Evolutionary conservation across 371 early-diverging fungal genomes (phyloP).

Genomic region (Mucor sp.): DNA sequence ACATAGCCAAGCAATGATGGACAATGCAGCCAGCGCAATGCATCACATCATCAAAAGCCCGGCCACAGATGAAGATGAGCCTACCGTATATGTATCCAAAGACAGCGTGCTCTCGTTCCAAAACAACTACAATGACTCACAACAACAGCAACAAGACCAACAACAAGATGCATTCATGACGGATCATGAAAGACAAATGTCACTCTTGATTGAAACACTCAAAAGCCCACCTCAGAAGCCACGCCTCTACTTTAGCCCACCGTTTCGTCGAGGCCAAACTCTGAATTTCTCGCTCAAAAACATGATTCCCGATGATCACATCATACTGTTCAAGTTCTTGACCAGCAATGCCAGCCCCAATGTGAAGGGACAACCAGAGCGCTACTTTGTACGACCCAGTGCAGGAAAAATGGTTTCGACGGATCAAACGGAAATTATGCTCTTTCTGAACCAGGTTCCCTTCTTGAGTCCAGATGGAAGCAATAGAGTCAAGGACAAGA

Average conservation of each 20-base stretch:
- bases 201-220: constrained; percentile 4
- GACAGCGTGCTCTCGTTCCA: neutral
- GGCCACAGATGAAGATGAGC: constrained; percentile 6
- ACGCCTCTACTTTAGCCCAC: constrained; percentile 25
- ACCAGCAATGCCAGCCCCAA: constrained; percentile 29
- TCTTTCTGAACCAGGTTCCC: constrained; percentile 47
- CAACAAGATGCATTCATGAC: neutral
- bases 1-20: constrained; percentile 4
- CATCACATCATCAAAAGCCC: constrained; percentile 27
- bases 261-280: constrained; percentile 41
- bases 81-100: constrained; percentile 12
- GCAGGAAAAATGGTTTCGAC: constrained; percentile 37
- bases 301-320: constrained; percentile 44
- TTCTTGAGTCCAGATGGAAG: constrained; percentile 5
- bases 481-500: constrained; percentile 31
- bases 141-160: neutral
- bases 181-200: constrained; percentile 16
- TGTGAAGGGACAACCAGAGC: constrained; percentile 22
- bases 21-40: neutral
- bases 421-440: constrained; percentile 35
- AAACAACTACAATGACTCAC: neutral
- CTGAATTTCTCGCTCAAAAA: constrained; percentile 37
- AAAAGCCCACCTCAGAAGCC: neutral
- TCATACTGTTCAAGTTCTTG: constrained; percentile 47
- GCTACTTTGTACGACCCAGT: constrained; percentile 50